phyloP scores from a whole-genome alignment of 2,329 filamentous ascomycete species.

The Talaromyces sp. region DNA sequence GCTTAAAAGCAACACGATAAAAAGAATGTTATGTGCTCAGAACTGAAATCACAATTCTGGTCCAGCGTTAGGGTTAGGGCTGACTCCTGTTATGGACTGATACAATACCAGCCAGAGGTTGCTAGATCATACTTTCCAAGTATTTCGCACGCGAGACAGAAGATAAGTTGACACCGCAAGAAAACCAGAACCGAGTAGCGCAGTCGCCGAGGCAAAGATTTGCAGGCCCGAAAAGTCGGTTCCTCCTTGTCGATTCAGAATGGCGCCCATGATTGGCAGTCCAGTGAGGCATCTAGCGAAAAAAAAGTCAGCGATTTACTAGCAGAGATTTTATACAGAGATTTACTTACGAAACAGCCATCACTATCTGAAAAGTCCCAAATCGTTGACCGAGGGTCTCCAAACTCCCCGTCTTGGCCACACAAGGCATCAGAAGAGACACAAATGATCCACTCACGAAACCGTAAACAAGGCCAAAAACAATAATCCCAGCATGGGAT shows the following conservation, averaged over 20 bases:
- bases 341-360: conserved; percentile 23
- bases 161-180: not conserved
- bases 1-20: not conserved
- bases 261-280: conserved; percentile 29
- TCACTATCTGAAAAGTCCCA: conserved; percentile 29
- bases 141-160: not conserved
- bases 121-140: conserved; percentile 3
- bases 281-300: conserved; percentile 24
- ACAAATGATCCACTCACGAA: conserved; percentile 31
- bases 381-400: conserved; percentile 35
- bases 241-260: conserved; percentile 22
- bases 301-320: not conserved
- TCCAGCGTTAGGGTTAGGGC: not conserved
- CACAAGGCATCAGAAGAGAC: conserved; percentile 30
- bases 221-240: conserved; percentile 27
- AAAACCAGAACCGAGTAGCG: conserved; percentile 16
- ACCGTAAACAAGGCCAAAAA: conserved; percentile 28
- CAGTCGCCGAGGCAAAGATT: conserved; percentile 22
- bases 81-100: not conserved
- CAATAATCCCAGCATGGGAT: conserved; percentile 28
- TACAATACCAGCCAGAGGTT: not conserved
- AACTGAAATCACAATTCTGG: not conserved
- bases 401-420: conserved; percentile 28
- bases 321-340: not conserved
- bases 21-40: not conserved